Evolutionary conservation across 2,329 filamentous ascomycete genomes (phyloP), one percentile per base, ranked within the genome.

Genomic region (Capronia coronata): DNA sequence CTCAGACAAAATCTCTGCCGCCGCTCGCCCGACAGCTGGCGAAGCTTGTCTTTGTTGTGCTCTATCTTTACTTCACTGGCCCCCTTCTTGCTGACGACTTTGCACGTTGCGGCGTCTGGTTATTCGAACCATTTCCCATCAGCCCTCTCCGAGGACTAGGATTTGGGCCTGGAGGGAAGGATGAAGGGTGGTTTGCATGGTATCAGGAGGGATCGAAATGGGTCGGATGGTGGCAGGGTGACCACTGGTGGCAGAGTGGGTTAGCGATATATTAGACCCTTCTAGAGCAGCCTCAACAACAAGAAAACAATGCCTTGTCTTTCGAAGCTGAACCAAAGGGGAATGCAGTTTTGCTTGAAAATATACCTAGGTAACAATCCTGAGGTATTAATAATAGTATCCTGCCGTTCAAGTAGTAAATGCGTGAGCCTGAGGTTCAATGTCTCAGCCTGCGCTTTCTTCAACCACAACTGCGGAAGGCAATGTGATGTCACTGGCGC

Each of bases 41-140:
- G 0, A 94, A 93, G 58, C 65, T 86, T 0, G 18, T 73, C 0
- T 84, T 83, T 57, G 76, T 81, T 1, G 55, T 81, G 3, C 59
- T 64, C 0, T 96, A 87, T 87, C 69, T 94, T 52, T 78, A 81
- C 47, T 64, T 72, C 13, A 91, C 86, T 0, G 77, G 77, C 1
- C 73, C 73, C 34, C 65, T 82, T 29, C 73, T 95, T n/a, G 72
- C 81, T 9, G 80, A 94, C 62, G 90, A 96, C 61, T 82, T 94
- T 63, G 77, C 83, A 0, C 73, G 76, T 9, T 77, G 80, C 1
- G 88, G 87, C 0, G 62, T 94, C 0, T 95, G 86, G 86, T 67
- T 94, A 11, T 80, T 81, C 54, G 88, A 96, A 66, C 87, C 88
- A 0, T 68, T 94, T n/a, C 87, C 89, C 0, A 57, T 91, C 7